Evolutionary conservation across 345 rosid species (phyloP).

Genomic region (Boechera stricta): DNA sequence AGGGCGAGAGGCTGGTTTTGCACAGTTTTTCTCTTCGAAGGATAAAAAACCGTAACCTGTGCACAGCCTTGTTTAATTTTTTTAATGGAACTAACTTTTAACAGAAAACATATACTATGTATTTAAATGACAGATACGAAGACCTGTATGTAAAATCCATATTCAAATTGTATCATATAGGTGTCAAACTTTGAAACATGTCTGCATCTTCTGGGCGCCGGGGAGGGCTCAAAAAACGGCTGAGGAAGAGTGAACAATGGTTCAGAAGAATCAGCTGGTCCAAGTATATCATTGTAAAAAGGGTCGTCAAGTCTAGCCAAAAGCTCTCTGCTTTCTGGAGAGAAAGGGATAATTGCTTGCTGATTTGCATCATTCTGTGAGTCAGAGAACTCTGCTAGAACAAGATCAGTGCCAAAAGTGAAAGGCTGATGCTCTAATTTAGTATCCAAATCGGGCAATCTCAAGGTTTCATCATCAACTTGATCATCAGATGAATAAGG

Average conservation of each 20-base stretch:
- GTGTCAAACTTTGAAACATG: too few relatives aligned
- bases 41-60: too few relatives aligned
- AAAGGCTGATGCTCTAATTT: slow-evolving; percentile 47
- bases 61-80: too few relatives aligned
- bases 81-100: too few relatives aligned
- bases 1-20: too few relatives aligned
- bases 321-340: slow-evolving; percentile 62
- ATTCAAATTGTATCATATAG: too few relatives aligned
- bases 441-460: slow-evolving; percentile 45
- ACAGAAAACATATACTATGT: too few relatives aligned
- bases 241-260: slow-evolving; percentile 49
- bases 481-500: slow-evolving; percentile 44
- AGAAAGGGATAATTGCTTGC: slow-evolving; percentile 51
- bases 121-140: too few relatives aligned
- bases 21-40: too few relatives aligned
- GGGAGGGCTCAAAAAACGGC: slow-evolving; percentile 55
- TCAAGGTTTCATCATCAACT: slow-evolving; percentile 39
- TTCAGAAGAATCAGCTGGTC: slow-evolving; percentile 51
- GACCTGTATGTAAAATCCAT: too few relatives aligned
- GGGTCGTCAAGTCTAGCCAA: slow-evolving; percentile 67
- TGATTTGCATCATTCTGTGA: slow-evolving; percentile 40
- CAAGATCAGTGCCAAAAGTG: slow-evolving; percentile 38
- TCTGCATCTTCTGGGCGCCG: slow-evolving; percentile 39
- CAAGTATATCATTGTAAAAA: slow-evolving; percentile 57
- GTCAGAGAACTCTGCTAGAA: slow-evolving; percentile 35